Evolutionary conservation across 1,284 basidiomycete genomes (phyloP).

Genomic region (Jaminaea rosea): DNA sequence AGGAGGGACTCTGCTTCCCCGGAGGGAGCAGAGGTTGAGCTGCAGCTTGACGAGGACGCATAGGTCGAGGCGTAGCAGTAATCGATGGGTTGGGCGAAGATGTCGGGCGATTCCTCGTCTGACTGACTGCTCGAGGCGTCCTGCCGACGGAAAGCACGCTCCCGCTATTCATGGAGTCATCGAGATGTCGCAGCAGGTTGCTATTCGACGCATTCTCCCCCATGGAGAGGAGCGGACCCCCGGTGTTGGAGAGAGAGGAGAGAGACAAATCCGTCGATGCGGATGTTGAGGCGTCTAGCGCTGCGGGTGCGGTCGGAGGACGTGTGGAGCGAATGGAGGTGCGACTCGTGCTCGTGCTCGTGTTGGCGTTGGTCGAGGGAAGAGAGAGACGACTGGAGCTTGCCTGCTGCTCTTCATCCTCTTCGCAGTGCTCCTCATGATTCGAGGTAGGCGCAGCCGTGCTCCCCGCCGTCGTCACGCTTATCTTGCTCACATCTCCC

Average conservation of each 20-base stretch:
- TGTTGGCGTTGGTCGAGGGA: neutral
- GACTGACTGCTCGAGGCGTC: too few species aligned
- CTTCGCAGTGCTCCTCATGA: neutral
- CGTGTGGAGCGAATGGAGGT: too few species aligned
- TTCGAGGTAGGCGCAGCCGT: conserved; percentile 2
- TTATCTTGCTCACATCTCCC: conserved; percentile 15
- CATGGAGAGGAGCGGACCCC: too few species aligned
- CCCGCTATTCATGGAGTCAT: too few species aligned
- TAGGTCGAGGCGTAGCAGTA: neutral
- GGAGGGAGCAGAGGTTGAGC: conserved; percentile 52
- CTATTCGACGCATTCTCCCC: too few species aligned
- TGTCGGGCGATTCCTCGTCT: neutral
- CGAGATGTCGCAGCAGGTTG: too few species aligned
- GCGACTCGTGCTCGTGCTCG: neutral
- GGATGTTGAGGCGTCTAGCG: too few species aligned
- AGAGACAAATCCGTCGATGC: too few species aligned
- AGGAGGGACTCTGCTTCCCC: conserved; percentile 30
- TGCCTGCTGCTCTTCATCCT: neutral
- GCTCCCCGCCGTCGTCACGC: conserved; percentile 10
- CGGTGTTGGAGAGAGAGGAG: too few species aligned
- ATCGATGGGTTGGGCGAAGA: neutral
- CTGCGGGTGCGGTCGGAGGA: too few species aligned
- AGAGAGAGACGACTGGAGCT: neutral
- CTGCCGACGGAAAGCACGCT: too few species aligned
- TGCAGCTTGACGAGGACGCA: neutral